A percentile compares a stretch with the other conserved stretches of the same genome.
Conservation (phyloP, 768 basidiomycete species). For the Chlorophyllum brunneum region DNA sequence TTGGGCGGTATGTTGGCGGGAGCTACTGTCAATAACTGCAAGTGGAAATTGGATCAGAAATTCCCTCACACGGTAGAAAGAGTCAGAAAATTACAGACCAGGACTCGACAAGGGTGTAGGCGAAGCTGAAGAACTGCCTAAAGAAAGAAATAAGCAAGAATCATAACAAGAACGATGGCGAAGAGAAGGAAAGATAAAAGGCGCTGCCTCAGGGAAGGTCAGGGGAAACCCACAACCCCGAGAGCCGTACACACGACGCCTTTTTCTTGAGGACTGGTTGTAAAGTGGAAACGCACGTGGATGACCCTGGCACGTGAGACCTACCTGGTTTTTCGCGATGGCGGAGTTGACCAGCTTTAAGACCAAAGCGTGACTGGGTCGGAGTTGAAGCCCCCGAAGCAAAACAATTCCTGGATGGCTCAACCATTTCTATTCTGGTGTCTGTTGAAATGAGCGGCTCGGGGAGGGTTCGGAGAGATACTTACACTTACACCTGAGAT, state of each 20-base stretch:
- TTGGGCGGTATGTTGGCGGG: neutral
- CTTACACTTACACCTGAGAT: no score
- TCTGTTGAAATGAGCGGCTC: no score
- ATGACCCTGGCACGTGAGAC: constrained; percentile 7
- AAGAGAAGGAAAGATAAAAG: constrained; percentile 1
- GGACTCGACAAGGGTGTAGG: neutral
- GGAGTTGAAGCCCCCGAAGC: neutral
- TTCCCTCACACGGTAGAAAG: neutral
- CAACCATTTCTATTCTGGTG: constrained; percentile 7
- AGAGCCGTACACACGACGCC: neutral
- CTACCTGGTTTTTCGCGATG: neutral
- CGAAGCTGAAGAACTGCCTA: neutral
- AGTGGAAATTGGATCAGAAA: neutral
- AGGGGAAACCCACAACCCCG: neutral
- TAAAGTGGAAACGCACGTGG: constrained; percentile 2
- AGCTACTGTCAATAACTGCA: constrained; percentile 1
- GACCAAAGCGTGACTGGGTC: neutral
- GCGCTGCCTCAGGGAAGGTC: neutral
- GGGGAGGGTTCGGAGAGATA: no score
- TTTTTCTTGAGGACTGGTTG: neutral
- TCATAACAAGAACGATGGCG: constrained; percentile 1
- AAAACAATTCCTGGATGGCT: neutral
- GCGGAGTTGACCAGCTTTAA: neutral
- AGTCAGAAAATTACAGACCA: constrained; percentile 6
- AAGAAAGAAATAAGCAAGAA: neutral